phyloP scores from a whole-genome alignment of 495 filamentous ascomycete species.

The Patellaria atrata region DNA sequence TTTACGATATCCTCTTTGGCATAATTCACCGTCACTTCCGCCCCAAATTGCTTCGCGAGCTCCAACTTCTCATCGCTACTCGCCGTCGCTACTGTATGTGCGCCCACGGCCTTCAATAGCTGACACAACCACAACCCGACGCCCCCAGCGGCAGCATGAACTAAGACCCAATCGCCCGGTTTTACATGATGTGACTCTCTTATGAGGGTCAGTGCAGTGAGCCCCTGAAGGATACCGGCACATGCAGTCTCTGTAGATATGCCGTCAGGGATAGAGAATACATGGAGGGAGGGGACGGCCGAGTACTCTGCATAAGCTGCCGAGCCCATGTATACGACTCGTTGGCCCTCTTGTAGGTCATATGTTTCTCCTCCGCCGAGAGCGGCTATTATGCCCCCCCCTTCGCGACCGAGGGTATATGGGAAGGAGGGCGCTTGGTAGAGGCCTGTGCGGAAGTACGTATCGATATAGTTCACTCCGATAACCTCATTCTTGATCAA shows the following conservation, averaged over 20 bases:
- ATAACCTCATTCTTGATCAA: constrained; percentile 76
- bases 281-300: constrained; percentile 39
- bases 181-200: constrained; percentile 64
- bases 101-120: constrained; percentile 57
- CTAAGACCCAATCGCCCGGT: constrained; percentile 67
- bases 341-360: constrained; percentile 16
- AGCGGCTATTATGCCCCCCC: constrained; percentile 45
- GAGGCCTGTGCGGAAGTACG: constrained; percentile 72
- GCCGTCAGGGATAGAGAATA: constrained; percentile 48
- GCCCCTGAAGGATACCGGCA: constrained; percentile 61
- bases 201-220: constrained; percentile 73
- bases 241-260: constrained; percentile 49
- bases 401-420: constrained; percentile 74
- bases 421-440: constrained; percentile 60
- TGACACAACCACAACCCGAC: constrained; percentile 69
- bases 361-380: constrained; percentile 28
- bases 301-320: constrained; percentile 68
- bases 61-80: constrained; percentile 57
- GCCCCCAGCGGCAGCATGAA: constrained; percentile 86
- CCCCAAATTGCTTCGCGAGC: constrained; percentile 69
- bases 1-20: constrained; percentile 35
- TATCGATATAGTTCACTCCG: constrained; percentile 85
- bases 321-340: constrained; percentile 32
- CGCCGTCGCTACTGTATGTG: constrained; percentile 71
- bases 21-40: constrained; percentile 60